Evolutionary conservation across 306 rosid genomes (phyloP).

Genomic region (Boehmeria nivea): DNA sequence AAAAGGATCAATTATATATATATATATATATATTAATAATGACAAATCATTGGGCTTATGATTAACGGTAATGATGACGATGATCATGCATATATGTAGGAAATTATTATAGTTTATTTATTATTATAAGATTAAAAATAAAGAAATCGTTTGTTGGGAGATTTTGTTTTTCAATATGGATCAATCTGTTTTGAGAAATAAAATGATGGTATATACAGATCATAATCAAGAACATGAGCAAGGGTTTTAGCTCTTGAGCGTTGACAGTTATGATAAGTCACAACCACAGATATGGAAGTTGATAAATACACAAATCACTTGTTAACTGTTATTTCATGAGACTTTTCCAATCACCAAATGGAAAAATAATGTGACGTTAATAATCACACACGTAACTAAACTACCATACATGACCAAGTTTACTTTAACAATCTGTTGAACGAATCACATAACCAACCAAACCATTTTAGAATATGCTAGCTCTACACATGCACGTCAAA

Average conservation of each 20-base stretch:
- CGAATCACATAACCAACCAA: no score
- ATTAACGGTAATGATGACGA: conserved; percentile 27
- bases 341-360: no score
- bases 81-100: conserved; percentile 24
- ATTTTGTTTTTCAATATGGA: conserved; percentile 34
- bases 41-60: conserved; percentile 22
- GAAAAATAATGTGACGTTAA: no score
- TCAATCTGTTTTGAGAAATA: conserved; percentile 25
- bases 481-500: no score
- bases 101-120: not conserved
- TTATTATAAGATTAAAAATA: not conserved
- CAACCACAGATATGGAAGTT: not conserved
- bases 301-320: not conserved
- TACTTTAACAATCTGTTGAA: no score
- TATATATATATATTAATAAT: no score
- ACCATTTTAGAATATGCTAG: no score
- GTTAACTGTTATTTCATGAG: no score
- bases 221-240: conserved; percentile 19
- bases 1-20: no score
- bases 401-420: no score
- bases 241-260: not conserved
- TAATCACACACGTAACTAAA: no score
- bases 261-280: not conserved
- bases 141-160: conserved; percentile 30
- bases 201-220: conserved; percentile 17